Conservation (phyloP, 768 basidiomycete genomes). For the Leucocoprinus sp. region DNA sequence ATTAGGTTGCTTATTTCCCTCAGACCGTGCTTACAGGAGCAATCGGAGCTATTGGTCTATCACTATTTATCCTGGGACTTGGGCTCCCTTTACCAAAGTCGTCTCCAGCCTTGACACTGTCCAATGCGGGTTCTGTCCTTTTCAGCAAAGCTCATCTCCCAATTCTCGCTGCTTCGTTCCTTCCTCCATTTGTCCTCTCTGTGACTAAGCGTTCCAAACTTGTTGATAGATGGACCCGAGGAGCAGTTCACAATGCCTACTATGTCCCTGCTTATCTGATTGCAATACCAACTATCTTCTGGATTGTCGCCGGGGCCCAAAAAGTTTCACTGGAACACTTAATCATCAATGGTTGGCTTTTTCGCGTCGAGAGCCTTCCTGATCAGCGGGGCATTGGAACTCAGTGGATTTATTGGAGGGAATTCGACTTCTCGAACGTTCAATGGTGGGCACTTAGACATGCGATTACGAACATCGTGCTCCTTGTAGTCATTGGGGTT, state of each 20-base stretch:
- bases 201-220: conserved; percentile 13
- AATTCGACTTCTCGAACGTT: conserved; percentile 18
- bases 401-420: conserved; percentile 19
- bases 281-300: conserved; percentile 15
- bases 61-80: conserved; percentile 17
- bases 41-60: conserved; percentile 18
- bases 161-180: conserved; percentile 16
- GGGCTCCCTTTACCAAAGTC: conserved; percentile 5
- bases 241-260: conserved; percentile 13
- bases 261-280: conserved; percentile 16
- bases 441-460: conserved; percentile 17
- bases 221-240: conserved; percentile 15
- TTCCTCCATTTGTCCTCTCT: conserved; percentile 17
- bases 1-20: conserved; percentile 19
- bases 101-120: conserved; percentile 12
- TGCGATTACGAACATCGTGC: conserved; percentile 16
- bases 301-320: conserved; percentile 12
- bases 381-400: conserved; percentile 12
- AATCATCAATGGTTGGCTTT: conserved; percentile 16
- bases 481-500: conserved; percentile 18
- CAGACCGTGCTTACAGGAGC: conserved; percentile 19
- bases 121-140: conserved; percentile 12
- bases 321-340: not conserved
- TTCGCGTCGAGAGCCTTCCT: conserved; percentile 13
- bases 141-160: conserved; percentile 14